Evolutionary conservation across 1,139 yeast genomes (phyloP), one percentile per base, ranked within the genome.

Genomic region (Hansenula sp.): DNA sequence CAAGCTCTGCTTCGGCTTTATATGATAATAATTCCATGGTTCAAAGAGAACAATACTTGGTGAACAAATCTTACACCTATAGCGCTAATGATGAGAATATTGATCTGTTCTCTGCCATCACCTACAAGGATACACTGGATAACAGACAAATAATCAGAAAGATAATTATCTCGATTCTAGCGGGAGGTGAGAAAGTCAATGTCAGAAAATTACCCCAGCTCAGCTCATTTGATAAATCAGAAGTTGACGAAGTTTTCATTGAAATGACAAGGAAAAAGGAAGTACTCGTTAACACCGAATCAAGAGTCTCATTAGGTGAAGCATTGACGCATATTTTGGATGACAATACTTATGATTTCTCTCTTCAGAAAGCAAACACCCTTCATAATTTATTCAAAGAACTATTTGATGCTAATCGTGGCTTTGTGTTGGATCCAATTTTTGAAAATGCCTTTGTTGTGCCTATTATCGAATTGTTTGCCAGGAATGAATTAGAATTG

Each of bases 241-340:
- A 59, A 0, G 72, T 77, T n/a, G 65, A 76, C 17, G 59, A 61
- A 13, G 88, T 87, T 0, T 66, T 82, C 8, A 61, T 71, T 6
- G 72, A 69, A 15, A 66, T 87, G 62, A 77, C 81, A 16, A 68
- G 67, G 35, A 77, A 74, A 8, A 76, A 73, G 47, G 81, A 81
- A 36, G 68, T 84, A 2, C 72, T 74, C 44, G 68, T 73, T 17
- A 74, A 79, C 3, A 17, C 36, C 1, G 73, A 74, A 29, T 67
- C 74, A 11, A 75, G 78, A 46, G 84, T 82, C 52, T 62, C 68
- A 7, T 63, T 86, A 36, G 77, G 88, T 2, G 95, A 86, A 25
- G 73, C 68, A 47, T 71, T 83, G 33, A 61, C 70, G 44, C 63
- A 64, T 36, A 47, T 72, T 5, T 55, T 81, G 17, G 67, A 66